Evolutionary conservation across 495 filamentous ascomycete species (phyloP).

Genomic region (Patellaria atrata): DNA sequence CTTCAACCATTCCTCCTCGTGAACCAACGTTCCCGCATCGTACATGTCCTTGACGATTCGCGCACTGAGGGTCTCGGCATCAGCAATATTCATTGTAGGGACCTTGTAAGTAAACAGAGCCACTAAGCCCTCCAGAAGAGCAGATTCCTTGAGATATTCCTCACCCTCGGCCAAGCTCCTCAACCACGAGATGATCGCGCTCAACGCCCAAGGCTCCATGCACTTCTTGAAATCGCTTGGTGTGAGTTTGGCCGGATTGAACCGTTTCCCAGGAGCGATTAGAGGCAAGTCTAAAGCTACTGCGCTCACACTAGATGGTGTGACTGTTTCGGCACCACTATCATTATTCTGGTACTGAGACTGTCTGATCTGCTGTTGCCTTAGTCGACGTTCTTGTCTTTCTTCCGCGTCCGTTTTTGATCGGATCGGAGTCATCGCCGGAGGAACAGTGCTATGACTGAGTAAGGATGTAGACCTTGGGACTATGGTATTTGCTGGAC

Average conservation of each 20-base stretch:
- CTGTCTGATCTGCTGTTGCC: conserved; percentile 35
- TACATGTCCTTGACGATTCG: conserved; percentile 74
- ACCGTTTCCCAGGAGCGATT: conserved; percentile 34
- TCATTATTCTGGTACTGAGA: conserved; percentile 30
- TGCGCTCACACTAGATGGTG: conserved; percentile 34
- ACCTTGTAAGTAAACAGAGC: conserved; percentile 91
- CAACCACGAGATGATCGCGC: conserved; percentile 74
- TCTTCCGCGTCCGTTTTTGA: conserved; percentile 93
- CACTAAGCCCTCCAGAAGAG: conserved; percentile 73
- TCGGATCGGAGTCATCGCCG: conserved; percentile 64
- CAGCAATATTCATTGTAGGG: conserved; percentile 96
- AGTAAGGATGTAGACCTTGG: conserved; percentile 79
- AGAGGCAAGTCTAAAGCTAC: conserved; percentile 35
- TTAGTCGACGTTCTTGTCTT: conserved; percentile 35
- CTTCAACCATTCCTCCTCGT: conserved; percentile 97
- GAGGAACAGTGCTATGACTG: conserved; percentile 66
- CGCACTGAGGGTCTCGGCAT: conserved; percentile 76
- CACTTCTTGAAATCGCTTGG: conserved; percentile 76
- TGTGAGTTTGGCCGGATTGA: conserved; percentile 76
- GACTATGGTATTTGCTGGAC: conserved; percentile 29
- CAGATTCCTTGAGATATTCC: conserved; percentile 64
- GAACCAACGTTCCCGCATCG: conserved; percentile 57
- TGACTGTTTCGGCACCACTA: conserved; percentile 31
- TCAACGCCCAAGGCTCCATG: conserved; percentile 83
- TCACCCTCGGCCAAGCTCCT: conserved; percentile 76